phyloP scores from a whole-genome alignment of 108 stramenopile genomes.

The Epithemia pelagica region DNA sequence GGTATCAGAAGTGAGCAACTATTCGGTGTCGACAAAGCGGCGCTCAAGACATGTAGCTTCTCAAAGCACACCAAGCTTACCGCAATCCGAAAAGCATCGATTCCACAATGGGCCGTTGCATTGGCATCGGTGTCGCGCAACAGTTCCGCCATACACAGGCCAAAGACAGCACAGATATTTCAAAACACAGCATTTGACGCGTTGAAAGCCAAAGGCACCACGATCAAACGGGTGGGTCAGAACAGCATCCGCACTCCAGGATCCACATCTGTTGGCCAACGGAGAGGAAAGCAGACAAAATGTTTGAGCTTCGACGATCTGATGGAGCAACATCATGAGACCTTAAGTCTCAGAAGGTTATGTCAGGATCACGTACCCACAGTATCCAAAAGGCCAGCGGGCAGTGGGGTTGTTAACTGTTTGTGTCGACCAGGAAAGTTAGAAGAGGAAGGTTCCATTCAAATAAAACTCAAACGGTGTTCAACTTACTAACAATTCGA shows the following conservation, averaged over 20 bases:
- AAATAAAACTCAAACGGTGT: not conserved
- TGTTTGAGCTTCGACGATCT: no score
- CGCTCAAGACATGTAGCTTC: not conserved
- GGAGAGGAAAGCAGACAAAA: no score
- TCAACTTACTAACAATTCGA: slow-evolving; percentile 23
- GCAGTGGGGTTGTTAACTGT: slow-evolving; percentile 21
- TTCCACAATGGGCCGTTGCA: slow-evolving; percentile 50
- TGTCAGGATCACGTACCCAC: not conserved
- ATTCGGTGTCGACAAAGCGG: not conserved
- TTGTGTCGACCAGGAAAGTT: no score
- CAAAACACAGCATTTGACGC: slow-evolving; percentile 16
- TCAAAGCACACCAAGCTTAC: slow-evolving; percentile 5
- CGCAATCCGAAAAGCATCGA: slow-evolving; percentile 33
- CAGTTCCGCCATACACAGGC: slow-evolving; percentile 38
- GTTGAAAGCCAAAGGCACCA: slow-evolving; percentile 46
- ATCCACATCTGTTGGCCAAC: slow-evolving; percentile 35
- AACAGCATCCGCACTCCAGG: slow-evolving; percentile 33
- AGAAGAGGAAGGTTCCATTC: no score
- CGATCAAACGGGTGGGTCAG: slow-evolving; percentile 33
- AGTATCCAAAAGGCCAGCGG: slow-evolving; percentile 23
- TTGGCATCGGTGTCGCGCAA: slow-evolving; percentile 45
- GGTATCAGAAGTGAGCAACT: not conserved
- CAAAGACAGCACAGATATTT: slow-evolving; percentile 26
- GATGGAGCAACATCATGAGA: no score
- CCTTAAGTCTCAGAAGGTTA: no score